Evolutionary conservation across 331 rosid species (phyloP).

Genomic region (Stylosanthes scabra): DNA sequence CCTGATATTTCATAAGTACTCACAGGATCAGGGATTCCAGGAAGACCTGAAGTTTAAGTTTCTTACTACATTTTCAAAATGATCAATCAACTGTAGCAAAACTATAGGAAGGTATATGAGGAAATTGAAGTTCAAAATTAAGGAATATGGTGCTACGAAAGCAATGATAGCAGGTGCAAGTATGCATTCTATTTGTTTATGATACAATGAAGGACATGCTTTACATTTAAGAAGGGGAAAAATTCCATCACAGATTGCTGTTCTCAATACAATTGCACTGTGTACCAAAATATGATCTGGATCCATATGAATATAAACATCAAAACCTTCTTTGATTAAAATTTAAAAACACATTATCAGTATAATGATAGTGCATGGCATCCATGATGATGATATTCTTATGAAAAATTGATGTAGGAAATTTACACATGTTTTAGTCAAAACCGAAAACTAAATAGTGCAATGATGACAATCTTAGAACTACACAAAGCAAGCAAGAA

Average conservation of each 20-base stretch:
- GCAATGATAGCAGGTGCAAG: conserved; percentile 13
- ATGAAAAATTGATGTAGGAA: not conserved
- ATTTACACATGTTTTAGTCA: not conserved
- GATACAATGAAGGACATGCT: not conserved
- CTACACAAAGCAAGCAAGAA: conserved; percentile 20
- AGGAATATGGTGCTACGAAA: not conserved
- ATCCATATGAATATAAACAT: not conserved
- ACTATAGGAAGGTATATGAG: conserved; percentile 5
- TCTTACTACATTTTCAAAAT: conserved; percentile 20
- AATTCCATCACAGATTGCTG: conserved; percentile 1
- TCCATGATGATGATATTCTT: conserved; percentile 12
- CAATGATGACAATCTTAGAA: not conserved
- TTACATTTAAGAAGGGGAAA: conserved; percentile 20
- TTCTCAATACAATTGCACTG: conserved; percentile 3
- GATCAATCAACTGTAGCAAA: conserved; percentile 26
- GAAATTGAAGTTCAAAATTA: conserved; percentile 13
- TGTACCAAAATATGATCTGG: not conserved
- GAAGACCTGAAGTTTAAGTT: conserved; percentile 32
- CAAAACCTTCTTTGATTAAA: not conserved
- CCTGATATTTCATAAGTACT: conserved; percentile 55
- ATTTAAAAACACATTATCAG: not conserved
- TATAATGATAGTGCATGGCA: not conserved
- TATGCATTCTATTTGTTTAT: conserved; percentile 19
- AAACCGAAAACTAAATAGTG: conserved; percentile 10
- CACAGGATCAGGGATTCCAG: conserved; percentile 18